A percentile compares a stretch with the other conserved stretches of the same genome.
Conservation (phyloP, 495 filamentous ascomycete genomes). For the Annulohypoxylon stygium region DNA sequence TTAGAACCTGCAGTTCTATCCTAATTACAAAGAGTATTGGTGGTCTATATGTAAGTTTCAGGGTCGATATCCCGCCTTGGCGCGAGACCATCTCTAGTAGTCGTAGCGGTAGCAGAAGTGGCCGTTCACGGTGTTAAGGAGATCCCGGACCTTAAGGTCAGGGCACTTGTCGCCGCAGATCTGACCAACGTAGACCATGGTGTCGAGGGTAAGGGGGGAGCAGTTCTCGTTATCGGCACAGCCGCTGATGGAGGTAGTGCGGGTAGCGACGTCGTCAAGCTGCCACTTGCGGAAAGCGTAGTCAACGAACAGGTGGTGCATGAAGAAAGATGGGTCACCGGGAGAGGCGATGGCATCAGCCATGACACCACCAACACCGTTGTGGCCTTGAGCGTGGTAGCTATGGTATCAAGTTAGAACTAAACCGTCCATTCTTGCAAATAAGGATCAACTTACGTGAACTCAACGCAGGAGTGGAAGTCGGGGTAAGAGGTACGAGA, state of each 20-base stretch:
- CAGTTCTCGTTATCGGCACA: slow-evolving; percentile 49
- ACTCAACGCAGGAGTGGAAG: slow-evolving; percentile 53
- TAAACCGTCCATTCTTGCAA: not conserved
- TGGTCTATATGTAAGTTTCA: slow-evolving; percentile 5
- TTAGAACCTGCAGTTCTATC: slow-evolving; percentile 8
- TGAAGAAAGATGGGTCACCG: slow-evolving; percentile 73
- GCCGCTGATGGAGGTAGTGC: slow-evolving; percentile 48
- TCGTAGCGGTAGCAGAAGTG: slow-evolving; percentile 52
- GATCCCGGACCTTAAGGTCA: slow-evolving; percentile 50
- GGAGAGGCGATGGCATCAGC: slow-evolving; percentile 66
- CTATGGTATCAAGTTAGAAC: slow-evolving; percentile 19
- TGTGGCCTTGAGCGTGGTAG: slow-evolving; percentile 51
- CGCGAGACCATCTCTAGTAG: slow-evolving; percentile 42
- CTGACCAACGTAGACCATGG: slow-evolving; percentile 53
- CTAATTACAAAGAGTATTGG: slow-evolving; percentile 14
- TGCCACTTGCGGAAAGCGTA: slow-evolving; percentile 77
- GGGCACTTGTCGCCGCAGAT: slow-evolving; percentile 57
- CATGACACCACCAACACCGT: slow-evolving; percentile 64
- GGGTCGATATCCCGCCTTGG: slow-evolving; percentile 5
- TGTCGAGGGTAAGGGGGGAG: slow-evolving; percentile 53
- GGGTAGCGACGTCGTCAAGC: slow-evolving; percentile 38
- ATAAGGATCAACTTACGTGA: slow-evolving; percentile 44
- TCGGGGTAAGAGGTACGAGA: slow-evolving; percentile 49
- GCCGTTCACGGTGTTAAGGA: slow-evolving; percentile 51
- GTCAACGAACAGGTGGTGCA: slow-evolving; percentile 75